These are phyloP conservation scores for Akebia trifoliata DNA, from an alignment of 164 flowering plant genomes.

Conservation along the genomic window DNA sequence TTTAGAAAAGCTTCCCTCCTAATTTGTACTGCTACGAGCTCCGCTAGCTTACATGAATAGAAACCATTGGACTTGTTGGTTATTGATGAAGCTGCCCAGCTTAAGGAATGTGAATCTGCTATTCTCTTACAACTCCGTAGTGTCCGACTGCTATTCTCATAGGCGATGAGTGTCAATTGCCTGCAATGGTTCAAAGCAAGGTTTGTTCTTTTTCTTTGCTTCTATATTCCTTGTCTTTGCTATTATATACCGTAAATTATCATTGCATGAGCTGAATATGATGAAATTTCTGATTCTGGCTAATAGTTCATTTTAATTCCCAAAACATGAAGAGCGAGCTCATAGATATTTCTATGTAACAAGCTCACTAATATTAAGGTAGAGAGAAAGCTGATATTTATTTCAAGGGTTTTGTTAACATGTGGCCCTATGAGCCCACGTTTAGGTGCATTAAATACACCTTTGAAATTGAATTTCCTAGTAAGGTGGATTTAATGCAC, in stretches of 20 bases:
- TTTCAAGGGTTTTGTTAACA: too few relatives aligned
- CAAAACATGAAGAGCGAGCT: too few relatives aligned
- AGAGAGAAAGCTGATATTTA: too few relatives aligned
- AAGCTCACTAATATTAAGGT: too few relatives aligned
- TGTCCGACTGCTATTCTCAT: constrained; percentile 39
- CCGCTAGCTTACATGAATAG: constrained; percentile 19
- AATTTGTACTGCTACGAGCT: constrained; percentile 46
- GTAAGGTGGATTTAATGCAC: too few relatives aligned
- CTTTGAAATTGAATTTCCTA: too few relatives aligned
- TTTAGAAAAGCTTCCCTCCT: constrained; percentile 30
- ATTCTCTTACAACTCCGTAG: constrained; percentile 49
- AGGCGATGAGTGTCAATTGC: constrained; percentile 62
- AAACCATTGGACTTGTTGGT: constrained; percentile 27
- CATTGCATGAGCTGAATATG: too few relatives aligned
- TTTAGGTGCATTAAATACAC: too few relatives aligned
- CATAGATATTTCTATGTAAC: too few relatives aligned
- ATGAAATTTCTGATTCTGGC: too few relatives aligned
- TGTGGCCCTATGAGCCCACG: too few relatives aligned
- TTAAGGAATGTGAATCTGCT: constrained; percentile 57
- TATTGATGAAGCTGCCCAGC: constrained; percentile 65
- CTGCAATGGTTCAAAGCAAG: constrained; percentile 47
- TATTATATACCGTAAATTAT: not conserved
- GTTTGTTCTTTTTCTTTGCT: not conserved
- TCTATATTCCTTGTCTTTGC: not conserved
- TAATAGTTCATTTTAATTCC: too few relatives aligned